These are phyloP conservation scores for Rhizophagus clarus DNA, from an alignment of 192 early-diverging fungal genomes.

Conservation along the genomic window DNA sequence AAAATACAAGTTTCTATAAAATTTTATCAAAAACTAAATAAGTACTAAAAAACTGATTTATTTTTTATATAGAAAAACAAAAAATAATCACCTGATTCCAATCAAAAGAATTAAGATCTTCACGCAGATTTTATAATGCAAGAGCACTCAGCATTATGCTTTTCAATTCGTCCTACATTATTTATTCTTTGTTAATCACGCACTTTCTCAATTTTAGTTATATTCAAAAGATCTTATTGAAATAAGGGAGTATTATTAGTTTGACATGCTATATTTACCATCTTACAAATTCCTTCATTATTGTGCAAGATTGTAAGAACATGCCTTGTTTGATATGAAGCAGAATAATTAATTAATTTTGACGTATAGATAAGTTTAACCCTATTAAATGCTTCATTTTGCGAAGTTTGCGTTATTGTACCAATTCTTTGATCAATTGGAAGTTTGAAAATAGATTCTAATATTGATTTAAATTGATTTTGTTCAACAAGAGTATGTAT, in stretches of 20 bases:
- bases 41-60: no score
- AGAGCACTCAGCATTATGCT: neutral
- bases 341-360: conserved; percentile 1
- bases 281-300: conserved; percentile 3
- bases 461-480: neutral
- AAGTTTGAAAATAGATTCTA: conserved; percentile 1
- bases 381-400: conserved; percentile 15
- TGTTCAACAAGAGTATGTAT: neutral
- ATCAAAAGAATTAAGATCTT: neutral
- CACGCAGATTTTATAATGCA: neutral
- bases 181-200: neutral
- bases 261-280: neutral
- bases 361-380: neutral
- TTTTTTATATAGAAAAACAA: no score
- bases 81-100: neutral
- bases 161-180: neutral
- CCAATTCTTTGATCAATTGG: neutral
- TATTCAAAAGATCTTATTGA: neutral
- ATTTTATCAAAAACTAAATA: neutral
- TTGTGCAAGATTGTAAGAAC: neutral
- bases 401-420: neutral
- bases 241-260: neutral
- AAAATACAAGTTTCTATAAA: neutral
- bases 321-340: neutral
- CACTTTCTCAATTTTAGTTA: neutral